phyloP scores from a whole-genome alignment of 2,329 filamentous ascomycete genomes.

The Cladorrhinum sp. region DNA sequence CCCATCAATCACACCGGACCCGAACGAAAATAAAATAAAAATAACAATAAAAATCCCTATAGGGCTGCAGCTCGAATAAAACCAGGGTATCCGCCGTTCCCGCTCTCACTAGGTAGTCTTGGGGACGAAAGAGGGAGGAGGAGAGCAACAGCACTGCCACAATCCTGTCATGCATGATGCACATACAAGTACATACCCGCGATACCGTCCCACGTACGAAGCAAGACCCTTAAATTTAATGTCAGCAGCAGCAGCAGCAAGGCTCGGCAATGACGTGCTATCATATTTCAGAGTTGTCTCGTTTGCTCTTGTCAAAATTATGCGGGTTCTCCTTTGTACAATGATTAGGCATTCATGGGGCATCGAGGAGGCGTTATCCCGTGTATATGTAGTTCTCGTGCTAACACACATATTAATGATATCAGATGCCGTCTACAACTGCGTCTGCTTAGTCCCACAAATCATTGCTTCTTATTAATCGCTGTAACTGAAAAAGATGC shows the following conservation, averaged over 20 bases:
- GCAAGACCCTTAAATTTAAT: too few species aligned
- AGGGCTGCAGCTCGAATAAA: slow-evolving; percentile 18
- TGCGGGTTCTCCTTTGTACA: neutral
- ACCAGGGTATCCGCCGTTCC: too few species aligned
- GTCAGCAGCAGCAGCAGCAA: neutral
- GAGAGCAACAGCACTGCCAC: too few species aligned
- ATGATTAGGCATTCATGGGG: neutral
- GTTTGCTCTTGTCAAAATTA: too few species aligned
- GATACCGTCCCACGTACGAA: too few species aligned
- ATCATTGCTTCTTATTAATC: neutral
- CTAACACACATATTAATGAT: neutral
- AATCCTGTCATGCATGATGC: too few species aligned
- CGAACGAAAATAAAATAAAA: too few species aligned
- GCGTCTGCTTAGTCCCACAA: neutral
- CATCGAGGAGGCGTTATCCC: neutral
- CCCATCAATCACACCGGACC: too few species aligned
- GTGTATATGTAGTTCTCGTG: neutral
- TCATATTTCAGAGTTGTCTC: neutral
- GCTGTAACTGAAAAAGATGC: neutral
- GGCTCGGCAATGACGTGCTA: neutral
- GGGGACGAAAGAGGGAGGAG: too few species aligned
- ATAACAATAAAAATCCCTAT: neutral
- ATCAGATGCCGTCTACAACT: too few species aligned
- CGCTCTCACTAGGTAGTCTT: too few species aligned
- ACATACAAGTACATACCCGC: too few species aligned